These are phyloP conservation scores for Hypericum perforatum DNA, from an alignment of 345 rosid genomes.

Conservation along the genomic window DNA sequence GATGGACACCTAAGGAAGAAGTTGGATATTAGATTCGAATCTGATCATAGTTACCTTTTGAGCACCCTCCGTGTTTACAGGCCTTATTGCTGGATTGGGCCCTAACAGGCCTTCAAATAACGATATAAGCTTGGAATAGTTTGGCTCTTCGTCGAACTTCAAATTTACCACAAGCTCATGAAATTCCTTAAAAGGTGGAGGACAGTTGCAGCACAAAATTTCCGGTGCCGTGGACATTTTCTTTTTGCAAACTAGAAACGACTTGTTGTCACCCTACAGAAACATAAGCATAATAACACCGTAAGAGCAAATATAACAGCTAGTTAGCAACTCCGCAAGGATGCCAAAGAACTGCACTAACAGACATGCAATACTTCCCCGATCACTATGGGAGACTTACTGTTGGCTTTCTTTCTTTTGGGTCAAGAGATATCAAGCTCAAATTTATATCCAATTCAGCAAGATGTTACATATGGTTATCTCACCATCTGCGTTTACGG, in stretches of 20 bases:
- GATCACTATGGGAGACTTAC: too few species aligned
- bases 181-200: constrained; percentile 23
- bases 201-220: constrained; percentile 25
- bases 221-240: constrained; percentile 30
- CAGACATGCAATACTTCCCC: too few species aligned
- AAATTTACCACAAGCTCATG: constrained; percentile 26
- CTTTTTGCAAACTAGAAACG: constrained; percentile 30
- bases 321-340: background rate
- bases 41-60: constrained; percentile 15
- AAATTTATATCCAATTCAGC: too few species aligned
- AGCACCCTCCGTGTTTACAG: constrained; percentile 29
- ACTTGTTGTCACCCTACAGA: constrained; percentile 24
- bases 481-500: too few species aligned
- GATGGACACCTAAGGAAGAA: background rate
- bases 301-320: background rate
- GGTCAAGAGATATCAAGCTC: too few species aligned
- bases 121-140: constrained; percentile 22
- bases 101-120: constrained; percentile 24
- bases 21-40: background rate
- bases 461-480: too few species aligned
- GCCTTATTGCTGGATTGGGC: constrained; percentile 30
- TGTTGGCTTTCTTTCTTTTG: too few species aligned
- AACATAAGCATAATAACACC: too few species aligned
- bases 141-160: constrained; percentile 30
- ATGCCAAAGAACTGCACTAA: background rate